A percentile compares a stretch with the other conserved stretches of the same genome.
These are phyloP conservation scores for Cornus kousa DNA, from an alignment of 148 eudicot species.

Conservation along the genomic window DNA sequence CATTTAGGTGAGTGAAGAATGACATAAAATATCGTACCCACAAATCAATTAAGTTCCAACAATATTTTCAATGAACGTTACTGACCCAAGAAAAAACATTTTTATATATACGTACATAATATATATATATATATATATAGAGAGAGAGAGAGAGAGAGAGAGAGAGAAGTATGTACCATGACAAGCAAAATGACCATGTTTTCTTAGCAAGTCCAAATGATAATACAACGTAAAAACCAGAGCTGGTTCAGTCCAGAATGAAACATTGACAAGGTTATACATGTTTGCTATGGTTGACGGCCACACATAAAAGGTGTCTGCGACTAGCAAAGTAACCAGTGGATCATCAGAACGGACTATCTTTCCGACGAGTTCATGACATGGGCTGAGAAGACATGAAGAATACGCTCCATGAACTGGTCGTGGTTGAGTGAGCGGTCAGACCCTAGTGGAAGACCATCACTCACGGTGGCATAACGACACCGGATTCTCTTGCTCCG, in stretches of 20 bases:
- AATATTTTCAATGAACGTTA: too few species aligned
- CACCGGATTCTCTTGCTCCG: conserved; percentile 33
- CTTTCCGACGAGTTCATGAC: conserved; percentile 24
- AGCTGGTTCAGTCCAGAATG: conserved; percentile 44
- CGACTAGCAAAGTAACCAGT: conserved; percentile 23
- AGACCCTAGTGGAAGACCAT: conserved; percentile 45
- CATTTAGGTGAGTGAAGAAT: too few species aligned
- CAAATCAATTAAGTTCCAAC: too few species aligned
- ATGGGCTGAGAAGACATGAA: conserved; percentile 36
- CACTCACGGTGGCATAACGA: conserved; percentile 44
- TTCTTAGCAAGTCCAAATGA: conserved; percentile 27
- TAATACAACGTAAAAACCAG: conserved; percentile 27
- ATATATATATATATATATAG: too few species aligned
- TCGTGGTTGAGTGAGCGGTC: conserved; percentile 48
- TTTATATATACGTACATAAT: too few species aligned
- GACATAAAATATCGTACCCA: too few species aligned
- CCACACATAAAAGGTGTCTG: conserved; percentile 32
- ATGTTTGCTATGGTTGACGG: conserved; percentile 18
- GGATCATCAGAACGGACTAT: conserved; percentile 15
- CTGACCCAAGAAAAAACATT: too few species aligned
- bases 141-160: too few species aligned
- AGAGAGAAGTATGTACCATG: too few species aligned
- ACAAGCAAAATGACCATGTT: conserved; percentile 30
- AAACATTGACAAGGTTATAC: conserved; percentile 23
- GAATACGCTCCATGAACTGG: conserved; percentile 37